Conservation (phyloP, 2,329 filamentous ascomycete species). For the Venturiaceae sp. region DNA sequence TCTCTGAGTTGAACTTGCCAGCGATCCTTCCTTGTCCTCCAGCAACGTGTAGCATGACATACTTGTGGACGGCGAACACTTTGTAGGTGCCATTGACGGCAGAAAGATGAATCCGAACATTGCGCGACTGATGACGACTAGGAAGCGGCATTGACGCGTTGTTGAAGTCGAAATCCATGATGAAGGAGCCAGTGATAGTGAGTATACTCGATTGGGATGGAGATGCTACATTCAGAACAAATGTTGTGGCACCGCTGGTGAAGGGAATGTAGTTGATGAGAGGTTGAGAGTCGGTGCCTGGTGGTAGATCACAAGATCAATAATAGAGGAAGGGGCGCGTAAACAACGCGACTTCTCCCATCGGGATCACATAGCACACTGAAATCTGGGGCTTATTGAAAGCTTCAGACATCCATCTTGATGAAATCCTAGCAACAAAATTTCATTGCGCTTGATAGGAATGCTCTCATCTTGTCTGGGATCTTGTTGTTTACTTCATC, state of each 20-base stretch:
- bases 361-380: too few species aligned
- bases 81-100: neutral
- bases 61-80: neutral
- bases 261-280: too few species aligned
- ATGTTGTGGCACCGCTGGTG: neutral
- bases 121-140: neutral
- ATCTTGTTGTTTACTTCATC: too few species aligned
- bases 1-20: neutral
- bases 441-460: too few species aligned
- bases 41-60: neutral
- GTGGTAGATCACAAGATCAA: too few species aligned
- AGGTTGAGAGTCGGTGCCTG: too few species aligned
- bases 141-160: neutral
- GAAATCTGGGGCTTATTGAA: too few species aligned
- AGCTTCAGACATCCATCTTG: too few species aligned
- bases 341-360: too few species aligned
- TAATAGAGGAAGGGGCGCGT: too few species aligned
- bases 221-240: neutral
- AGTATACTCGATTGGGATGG: neutral
- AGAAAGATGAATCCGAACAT: neutral
- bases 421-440: too few species aligned
- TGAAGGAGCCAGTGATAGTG: neutral
- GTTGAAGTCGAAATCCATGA: neutral
- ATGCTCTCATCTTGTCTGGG: too few species aligned
- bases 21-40: neutral